Evolutionary conservation across 148 eudicot genomes (phyloP), one percentile per base, ranked within the genome.

Genomic region (Rhododendron griersonianum): DNA sequence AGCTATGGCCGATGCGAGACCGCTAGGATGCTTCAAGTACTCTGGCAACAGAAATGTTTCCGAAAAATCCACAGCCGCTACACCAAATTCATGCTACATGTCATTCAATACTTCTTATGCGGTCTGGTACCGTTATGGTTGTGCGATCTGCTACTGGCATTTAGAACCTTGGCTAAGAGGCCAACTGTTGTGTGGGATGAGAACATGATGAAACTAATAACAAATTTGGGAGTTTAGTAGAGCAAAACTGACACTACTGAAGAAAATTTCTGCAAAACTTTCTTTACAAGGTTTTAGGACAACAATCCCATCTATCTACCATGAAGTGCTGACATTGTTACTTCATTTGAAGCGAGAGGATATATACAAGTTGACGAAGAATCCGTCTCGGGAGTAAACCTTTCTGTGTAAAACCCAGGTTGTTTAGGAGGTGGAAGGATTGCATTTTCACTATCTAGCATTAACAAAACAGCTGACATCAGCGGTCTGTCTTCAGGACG

Each of bases 401-500:
- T 65, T 45, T 15, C 28, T 25, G 78, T 25, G 59, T 83, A 83
- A 47, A 67, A 45, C 33, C 78, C 78, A 11, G 85, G 85, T 83
- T 83, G 85, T 83, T 65, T 67, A 45, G 85, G 85, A 9, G 11
- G 57, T 13, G 85, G 44, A 3, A 83, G 19, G 2, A 9, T 67
- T 47, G 39, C 28, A 4, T 83, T 83, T 37, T 69, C 78, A 23
- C 44, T 45, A 11, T 83, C 61, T 51, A 83, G 45, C 78, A 67
- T 83, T 47, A 69, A 67, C 47, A 83, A 9, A 15, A 83, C 85
- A 45, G 15, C 19, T 16, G 85, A 47, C 78, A 83, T 45, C 7
- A 59, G 45, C 13, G 85, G 85, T 4, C 85, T 83, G 41, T 83
- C 85, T 41, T 83, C 57, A 8, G 85, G 78, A 3, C 25, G 77